phyloP scores from a whole-genome alignment of 2,329 filamentous ascomycete genomes.

The Colletotrichum caudatum region DNA sequence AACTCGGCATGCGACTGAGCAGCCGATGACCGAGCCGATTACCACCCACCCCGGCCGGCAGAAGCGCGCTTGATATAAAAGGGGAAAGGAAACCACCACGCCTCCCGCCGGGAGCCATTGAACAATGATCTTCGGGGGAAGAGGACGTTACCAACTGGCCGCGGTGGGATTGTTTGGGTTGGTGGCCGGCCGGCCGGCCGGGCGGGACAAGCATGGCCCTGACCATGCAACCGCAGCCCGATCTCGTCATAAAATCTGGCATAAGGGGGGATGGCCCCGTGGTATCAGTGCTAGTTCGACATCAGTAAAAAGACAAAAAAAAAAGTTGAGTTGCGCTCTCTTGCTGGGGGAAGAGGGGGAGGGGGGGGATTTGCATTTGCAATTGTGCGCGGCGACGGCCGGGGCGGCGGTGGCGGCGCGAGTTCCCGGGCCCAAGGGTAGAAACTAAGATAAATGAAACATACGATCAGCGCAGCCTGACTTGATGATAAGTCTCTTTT shows the following conservation, averaged over 20 bases:
- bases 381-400: not conserved
- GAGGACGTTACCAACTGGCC: conserved; percentile 30
- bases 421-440: not conserved
- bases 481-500: not conserved
- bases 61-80: conserved; percentile 35
- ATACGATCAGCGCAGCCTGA: conserved; percentile 3
- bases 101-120: conserved; percentile 37
- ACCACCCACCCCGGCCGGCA: conserved; percentile 25
- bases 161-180: conserved; percentile 20
- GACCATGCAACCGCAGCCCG: conserved; percentile 37
- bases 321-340: not conserved
- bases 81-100: conserved; percentile 23
- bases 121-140: conserved; percentile 36
- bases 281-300: conserved; percentile 5
- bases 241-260: conserved; percentile 39
- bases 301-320: not conserved
- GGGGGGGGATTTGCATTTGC: not conserved
- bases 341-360: not conserved
- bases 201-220: conserved; percentile 39
- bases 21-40: conserved; percentile 34
- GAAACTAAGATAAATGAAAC: conserved; percentile 17
- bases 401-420: not conserved
- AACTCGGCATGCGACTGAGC: conserved; percentile 13
- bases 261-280: conserved; percentile 35
- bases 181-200: no score